Conservation (phyloP, 768 basidiomycete genomes). For the Suillus tomentosus region DNA sequence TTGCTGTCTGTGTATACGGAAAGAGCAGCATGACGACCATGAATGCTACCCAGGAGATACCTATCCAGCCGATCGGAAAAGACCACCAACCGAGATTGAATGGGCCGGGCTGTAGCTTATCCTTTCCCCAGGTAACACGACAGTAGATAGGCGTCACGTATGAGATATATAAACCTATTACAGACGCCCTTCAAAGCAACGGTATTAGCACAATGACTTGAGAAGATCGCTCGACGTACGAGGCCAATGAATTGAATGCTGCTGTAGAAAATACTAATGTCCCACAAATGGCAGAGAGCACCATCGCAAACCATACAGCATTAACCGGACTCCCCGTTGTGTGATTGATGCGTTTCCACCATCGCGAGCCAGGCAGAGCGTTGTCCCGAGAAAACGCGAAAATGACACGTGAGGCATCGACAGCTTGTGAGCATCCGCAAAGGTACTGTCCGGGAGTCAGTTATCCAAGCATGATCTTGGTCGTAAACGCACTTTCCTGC, state of each 20-base stretch:
- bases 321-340: slow-evolving; percentile 39
- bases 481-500: slow-evolving; percentile 33
- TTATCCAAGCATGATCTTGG: background rate
- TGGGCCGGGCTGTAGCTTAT: slow-evolving; percentile 36
- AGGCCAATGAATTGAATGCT: slow-evolving; percentile 37
- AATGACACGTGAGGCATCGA: slow-evolving; percentile 49
- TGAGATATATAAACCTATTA: slow-evolving; percentile 40
- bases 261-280: slow-evolving; percentile 35
- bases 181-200: slow-evolving; percentile 26
- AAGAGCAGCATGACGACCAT: slow-evolving; percentile 38
- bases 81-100: slow-evolving; percentile 37
- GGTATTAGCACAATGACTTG: background rate
- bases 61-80: slow-evolving; percentile 31
- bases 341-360: slow-evolving; percentile 37
- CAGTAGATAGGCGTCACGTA: slow-evolving; percentile 40
- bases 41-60: slow-evolving; percentile 35
- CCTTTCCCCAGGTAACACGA: slow-evolving; percentile 36
- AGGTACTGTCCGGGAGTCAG: slow-evolving; percentile 32
- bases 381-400: slow-evolving; percentile 45
- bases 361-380: slow-evolving; percentile 40
- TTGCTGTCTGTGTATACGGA: slow-evolving; percentile 27
- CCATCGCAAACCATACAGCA: slow-evolving; percentile 43
- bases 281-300: slow-evolving; percentile 32
- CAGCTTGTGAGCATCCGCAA: slow-evolving; percentile 46
- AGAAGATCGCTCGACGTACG: slow-evolving; percentile 23